Evolutionary conservation across 257 asterid species (phyloP).

Genomic region (Oldenlandia corymbosa): DNA sequence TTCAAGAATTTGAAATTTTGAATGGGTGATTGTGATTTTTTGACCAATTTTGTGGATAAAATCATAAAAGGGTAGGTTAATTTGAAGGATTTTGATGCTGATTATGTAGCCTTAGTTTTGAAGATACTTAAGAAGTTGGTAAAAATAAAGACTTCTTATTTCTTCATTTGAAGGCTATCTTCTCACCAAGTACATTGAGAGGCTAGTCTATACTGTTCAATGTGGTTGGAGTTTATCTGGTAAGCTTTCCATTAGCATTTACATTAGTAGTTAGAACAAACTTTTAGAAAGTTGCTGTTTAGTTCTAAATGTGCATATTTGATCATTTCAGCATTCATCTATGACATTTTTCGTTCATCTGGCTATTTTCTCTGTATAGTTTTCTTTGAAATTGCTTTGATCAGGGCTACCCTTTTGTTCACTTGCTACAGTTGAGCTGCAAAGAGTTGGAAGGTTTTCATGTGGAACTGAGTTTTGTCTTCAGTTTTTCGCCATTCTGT

Average conservation of each 20-base stretch:
- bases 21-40: background rate
- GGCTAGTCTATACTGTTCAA: background rate
- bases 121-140: conserved; percentile 9
- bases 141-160: conserved; percentile 3
- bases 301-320: background rate
- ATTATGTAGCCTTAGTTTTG: conserved; percentile 12
- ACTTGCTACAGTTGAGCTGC: background rate
- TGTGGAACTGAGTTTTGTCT: background rate
- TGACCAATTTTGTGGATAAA: conserved; percentile 1
- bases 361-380: background rate
- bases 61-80: conserved; percentile 3
- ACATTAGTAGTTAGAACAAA: too few relatives aligned
- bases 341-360: background rate
- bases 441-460: background rate
- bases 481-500: background rate
- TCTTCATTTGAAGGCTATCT: conserved; percentile 13
- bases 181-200: background rate
- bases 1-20: background rate
- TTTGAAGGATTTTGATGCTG: background rate
- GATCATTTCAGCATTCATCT: background rate
- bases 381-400: background rate
- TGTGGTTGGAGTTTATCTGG: conserved; percentile 4
- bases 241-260: background rate
- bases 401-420: background rate
- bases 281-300: background rate